These are phyloP conservation scores for Cladosporium cucumerinum DNA, from an alignment of 2,329 filamentous ascomycete genomes.

Conservation along the genomic window DNA sequence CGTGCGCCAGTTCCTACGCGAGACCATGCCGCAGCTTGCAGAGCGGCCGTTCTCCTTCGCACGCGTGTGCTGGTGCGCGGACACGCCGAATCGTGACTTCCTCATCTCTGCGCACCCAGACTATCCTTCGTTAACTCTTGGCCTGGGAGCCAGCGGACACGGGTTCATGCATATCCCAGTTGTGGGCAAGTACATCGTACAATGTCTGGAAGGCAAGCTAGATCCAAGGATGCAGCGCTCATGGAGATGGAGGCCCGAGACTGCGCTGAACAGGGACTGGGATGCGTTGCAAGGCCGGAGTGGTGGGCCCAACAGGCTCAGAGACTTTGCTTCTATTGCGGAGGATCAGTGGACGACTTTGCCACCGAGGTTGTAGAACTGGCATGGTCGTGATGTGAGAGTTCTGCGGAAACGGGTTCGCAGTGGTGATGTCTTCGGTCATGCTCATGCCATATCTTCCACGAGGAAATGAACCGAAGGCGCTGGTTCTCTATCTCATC, in stretches of 20 bases:
- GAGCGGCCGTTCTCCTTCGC: constrained; percentile 49
- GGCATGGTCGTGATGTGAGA: too few species aligned
- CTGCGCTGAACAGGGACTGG: constrained; percentile 46
- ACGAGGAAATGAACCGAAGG: too few species aligned
- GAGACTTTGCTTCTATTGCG: constrained; percentile 45
- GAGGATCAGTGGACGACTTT: constrained; percentile 40
- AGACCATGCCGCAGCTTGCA: constrained; percentile 54
- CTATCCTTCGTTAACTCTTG: constrained; percentile 44
- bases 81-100: constrained; percentile 54
- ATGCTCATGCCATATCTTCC: too few species aligned
- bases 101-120: constrained; percentile 51
- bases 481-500: too few species aligned
- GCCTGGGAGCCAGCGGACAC: constrained; percentile 52
- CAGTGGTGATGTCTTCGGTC: too few species aligned
- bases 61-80: constrained; percentile 56
- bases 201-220: constrained; percentile 46
- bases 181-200: constrained; percentile 50
- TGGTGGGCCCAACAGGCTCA: constrained; percentile 47
- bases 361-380: constrained; percentile 2
- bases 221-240: constrained; percentile 42
- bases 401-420: too few species aligned
- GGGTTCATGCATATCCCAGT: constrained; percentile 54
- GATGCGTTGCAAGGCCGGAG: constrained; percentile 48
- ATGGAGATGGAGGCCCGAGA: constrained; percentile 53
- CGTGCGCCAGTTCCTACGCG: constrained; percentile 48